Conservation (phyloP, 164 flowering plant species). For the Piper longum region DNA sequence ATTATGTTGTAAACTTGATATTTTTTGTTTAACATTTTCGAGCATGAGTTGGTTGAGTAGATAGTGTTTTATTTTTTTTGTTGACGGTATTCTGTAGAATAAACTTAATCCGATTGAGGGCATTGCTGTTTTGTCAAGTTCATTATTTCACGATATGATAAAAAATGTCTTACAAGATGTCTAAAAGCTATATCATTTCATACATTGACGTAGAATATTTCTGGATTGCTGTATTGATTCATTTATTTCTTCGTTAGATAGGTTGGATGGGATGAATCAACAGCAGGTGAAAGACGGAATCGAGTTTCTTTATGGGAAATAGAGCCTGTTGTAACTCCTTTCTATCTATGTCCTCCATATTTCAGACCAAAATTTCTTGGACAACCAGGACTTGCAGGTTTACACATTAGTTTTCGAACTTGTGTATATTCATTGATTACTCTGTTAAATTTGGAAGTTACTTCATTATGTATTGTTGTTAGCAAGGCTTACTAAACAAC, state of each 20-base stretch:
- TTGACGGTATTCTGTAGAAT: no score
- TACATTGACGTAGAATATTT: not conserved
- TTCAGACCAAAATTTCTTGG: constrained; percentile 75
- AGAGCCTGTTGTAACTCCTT: constrained; percentile 90
- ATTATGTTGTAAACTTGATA: not conserved
- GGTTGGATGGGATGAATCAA: constrained; percentile 99
- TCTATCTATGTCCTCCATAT: constrained; percentile 88
- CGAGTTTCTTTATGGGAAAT: constrained; percentile 91
- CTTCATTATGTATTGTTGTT: not conserved
- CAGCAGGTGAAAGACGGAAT: constrained; percentile 81
- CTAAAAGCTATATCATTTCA: not conserved
- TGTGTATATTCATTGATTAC: not conserved
- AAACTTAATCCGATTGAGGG: no score
- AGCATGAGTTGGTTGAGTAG: no score
- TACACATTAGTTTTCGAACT: not conserved
- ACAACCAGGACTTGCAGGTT: constrained; percentile 67
- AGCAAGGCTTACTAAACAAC: not conserved
- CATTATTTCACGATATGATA: no score
- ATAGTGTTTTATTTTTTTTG: no score
- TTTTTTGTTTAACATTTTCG: not conserved
- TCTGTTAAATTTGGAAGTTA: not conserved
- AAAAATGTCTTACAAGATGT: not conserved
- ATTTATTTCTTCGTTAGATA: constrained; percentile 15
- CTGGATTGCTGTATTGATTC: not conserved
- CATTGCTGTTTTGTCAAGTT: no score